These are phyloP conservation scores for Rubus parviflorus DNA, from an alignment of 306 rosid genomes.

Conservation along the genomic window DNA sequence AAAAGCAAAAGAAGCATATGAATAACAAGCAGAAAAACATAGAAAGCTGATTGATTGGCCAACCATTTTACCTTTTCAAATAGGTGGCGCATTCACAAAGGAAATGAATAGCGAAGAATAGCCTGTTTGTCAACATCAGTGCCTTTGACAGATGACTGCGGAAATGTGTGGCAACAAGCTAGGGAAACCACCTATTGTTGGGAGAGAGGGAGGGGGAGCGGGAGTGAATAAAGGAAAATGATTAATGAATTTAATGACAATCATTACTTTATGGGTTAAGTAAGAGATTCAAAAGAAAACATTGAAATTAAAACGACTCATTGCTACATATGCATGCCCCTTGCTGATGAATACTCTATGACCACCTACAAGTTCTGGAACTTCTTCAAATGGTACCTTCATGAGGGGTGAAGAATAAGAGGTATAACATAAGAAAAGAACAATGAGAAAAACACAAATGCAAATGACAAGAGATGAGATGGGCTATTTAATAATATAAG, in stretches of 20 bases:
- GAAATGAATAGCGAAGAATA: constrained; percentile 43
- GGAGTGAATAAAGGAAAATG: constrained; percentile 5
- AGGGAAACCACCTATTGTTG: constrained; percentile 70
- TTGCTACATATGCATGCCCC: constrained; percentile 83
- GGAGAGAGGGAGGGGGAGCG: constrained; percentile 11
- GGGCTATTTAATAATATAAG: constrained; percentile 1
- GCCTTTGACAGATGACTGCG: constrained; percentile 82
- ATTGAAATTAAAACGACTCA: constrained; percentile 39
- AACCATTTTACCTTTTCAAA: constrained; percentile 73
- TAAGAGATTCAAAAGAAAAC: constrained; percentile 21
- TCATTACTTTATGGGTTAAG: constrained; percentile 5
- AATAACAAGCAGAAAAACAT: constrained; percentile 14
- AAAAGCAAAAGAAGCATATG: not conserved
- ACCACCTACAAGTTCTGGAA: constrained; percentile 90
- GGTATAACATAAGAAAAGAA: constrained; percentile 6
- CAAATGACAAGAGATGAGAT: too few relatives aligned
- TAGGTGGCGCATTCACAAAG: constrained; percentile 91
- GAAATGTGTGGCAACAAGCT: constrained; percentile 68
- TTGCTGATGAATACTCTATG: constrained; percentile 72
- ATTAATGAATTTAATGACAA: not conserved
- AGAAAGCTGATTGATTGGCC: not conserved
- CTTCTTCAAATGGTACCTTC: constrained; percentile 95
- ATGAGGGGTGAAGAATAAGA: constrained; percentile 19
- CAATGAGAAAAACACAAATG: not conserved
- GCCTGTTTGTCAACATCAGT: constrained; percentile 86